Percentiles rank a stretch among this genome's conserved stretches.
These are phyloP conservation scores for Volvox carteri DNA, from an alignment of 163 green algal species.

Conservation along the genomic window DNA sequence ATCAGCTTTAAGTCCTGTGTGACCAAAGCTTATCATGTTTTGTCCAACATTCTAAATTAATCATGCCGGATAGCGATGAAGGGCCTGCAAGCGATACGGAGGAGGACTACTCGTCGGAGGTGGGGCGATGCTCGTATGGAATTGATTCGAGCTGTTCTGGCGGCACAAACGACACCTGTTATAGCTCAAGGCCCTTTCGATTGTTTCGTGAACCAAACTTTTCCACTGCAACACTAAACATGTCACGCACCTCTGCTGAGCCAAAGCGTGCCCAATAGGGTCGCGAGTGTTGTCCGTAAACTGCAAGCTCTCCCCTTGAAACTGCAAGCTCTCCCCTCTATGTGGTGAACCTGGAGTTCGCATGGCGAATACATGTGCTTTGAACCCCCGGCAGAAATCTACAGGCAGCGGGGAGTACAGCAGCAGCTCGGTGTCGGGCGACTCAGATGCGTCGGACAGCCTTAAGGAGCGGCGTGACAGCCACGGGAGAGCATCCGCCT, in stretches of 20 bases:
- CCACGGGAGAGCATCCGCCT: conserved; percentile 15
- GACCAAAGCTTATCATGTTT: no score
- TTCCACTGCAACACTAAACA: no score
- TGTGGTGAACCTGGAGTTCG: no score
- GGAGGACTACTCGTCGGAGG: conserved; percentile 40
- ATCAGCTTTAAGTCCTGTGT: no score
- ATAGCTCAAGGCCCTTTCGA: background rate
- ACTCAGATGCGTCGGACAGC: conserved; percentile 16
- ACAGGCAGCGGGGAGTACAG: conserved; percentile 41
- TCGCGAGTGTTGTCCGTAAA: no score
- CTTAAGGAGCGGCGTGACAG: conserved; percentile 41
- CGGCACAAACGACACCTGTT: background rate
- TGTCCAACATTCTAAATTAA: no score
- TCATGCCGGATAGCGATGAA: conserved; percentile 24
- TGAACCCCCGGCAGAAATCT: background rate
- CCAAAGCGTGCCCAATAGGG: no score
- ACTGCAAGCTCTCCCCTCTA: no score
- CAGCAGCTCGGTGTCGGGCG: conserved; percentile 20
- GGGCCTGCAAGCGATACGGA: conserved; percentile 25
- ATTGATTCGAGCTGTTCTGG: conserved; percentile 4
- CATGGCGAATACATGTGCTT: background rate
- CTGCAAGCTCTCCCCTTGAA: no score
- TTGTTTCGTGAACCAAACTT: no score
- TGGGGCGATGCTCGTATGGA: background rate
- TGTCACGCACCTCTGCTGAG: no score